phyloP scores from a whole-genome alignment of 1,284 basidiomycete species.

The Fomitopsis pinicola region DNA sequence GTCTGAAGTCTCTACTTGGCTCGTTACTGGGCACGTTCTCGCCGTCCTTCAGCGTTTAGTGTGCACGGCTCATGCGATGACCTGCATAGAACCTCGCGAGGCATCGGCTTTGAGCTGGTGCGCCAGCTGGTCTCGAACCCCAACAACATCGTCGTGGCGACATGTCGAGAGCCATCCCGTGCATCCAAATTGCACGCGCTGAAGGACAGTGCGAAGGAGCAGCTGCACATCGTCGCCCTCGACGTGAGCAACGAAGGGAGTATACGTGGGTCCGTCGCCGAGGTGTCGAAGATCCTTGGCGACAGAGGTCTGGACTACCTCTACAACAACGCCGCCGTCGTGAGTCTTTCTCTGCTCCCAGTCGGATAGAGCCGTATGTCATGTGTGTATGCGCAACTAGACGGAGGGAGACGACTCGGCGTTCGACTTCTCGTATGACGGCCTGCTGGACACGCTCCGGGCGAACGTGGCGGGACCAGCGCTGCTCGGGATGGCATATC shows the following conservation, averaged over 20 bases:
- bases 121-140: conserved; percentile 30
- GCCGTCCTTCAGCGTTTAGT: not conserved
- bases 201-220: conserved; percentile 19
- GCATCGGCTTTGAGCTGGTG: conserved; percentile 37
- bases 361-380: not conserved
- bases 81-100: conserved; percentile 33
- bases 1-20: not conserved
- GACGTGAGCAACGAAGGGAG: conserved; percentile 28
- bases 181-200: conserved; percentile 27
- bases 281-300: conserved; percentile 25
- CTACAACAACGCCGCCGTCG: conserved; percentile 1
- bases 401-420: conserved; percentile 22
- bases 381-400: conserved; percentile 11
- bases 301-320: conserved; percentile 25
- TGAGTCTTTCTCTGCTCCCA: not conserved
- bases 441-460: conserved; percentile 19
- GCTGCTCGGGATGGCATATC: conserved; percentile 27
- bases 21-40: not conserved
- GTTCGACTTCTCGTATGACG: conserved; percentile 19
- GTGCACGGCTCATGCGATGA: not conserved
- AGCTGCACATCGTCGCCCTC: conserved; percentile 31
- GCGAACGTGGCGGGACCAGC: conserved; percentile 32
- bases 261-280: conserved; percentile 24
- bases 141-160: conserved; percentile 33
- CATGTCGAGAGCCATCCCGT: conserved; percentile 31